Base-by-base conservation (phyloP, 495 filamentous ascomycete genomes). In the Collariella sp. region DNA sequence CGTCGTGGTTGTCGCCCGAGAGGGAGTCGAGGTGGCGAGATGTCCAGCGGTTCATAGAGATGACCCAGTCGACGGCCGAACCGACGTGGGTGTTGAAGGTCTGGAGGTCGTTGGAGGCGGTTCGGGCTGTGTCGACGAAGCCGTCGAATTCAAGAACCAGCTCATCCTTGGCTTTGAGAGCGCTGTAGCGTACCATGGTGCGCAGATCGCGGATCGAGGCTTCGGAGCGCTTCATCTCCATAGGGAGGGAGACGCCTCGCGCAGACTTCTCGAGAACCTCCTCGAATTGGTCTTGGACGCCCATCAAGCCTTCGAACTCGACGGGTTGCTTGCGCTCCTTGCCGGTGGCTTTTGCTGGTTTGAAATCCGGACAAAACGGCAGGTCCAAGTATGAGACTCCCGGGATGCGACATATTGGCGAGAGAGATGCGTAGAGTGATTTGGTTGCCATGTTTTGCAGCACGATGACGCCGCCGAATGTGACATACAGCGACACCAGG, bases 141-240 rank as follows among this genome's bases (percentile, higher is more conserved):
- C 76, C 78, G 59, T 80, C 74, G 48, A 88, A 82, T 61, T 86
- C 85, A 16, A 80, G 74, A 3, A 83, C 78, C 7, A 88, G 70
- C 62, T 86, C 82, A 26, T 79, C 78, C 38, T 79, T 78, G 23
- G 58, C 50, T 33, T 66, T 61, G 7, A 77, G 59, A 18, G 68
- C 64, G 65, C 71, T 75, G 58, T 67, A 66, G 31, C 68, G 67
- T 38, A 88, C 83, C 41, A 84, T 65, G 47, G 86, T 84, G 12
- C 83, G 79, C 22, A 90, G 71, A 53, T 88, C 85, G 54, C 87
- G 83, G 22, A 91, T 83, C 5, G 83, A 80, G 18, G 81, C 73
- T 61, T 89, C 86, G 16, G 83, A 80, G 24, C 80, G 72, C 67
- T 85, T 87, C 78, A 88, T 86, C 56, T 83, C 79, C 54, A 83